Conservation (phyloP, 2,329 filamentous ascomycete genomes). For the Dactylellina parvicollis region DNA sequence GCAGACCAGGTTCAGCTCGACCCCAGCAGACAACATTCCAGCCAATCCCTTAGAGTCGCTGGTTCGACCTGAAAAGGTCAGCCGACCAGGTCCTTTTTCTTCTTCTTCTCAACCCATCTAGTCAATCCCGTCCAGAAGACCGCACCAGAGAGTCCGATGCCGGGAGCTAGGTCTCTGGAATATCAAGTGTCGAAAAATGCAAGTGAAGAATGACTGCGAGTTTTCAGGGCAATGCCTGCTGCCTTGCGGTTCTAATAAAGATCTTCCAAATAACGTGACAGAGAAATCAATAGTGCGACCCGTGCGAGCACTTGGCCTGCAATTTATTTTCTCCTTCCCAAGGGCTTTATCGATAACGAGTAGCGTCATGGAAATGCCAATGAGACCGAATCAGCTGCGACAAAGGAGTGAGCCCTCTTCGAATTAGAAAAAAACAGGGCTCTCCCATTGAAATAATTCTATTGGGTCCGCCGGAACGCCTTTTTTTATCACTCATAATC, state of each 20-base stretch:
- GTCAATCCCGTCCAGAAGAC: constrained; percentile 35
- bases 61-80: constrained; percentile 37
- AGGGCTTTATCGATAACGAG: constrained; percentile 7
- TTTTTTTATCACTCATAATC: constrained; percentile 22
- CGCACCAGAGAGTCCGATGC: constrained; percentile 49
- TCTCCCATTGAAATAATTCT: constrained; percentile 11
- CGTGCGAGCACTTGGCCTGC: constrained; percentile 12
- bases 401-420: constrained; percentile 25
- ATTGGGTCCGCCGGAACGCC: constrained; percentile 22
- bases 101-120: constrained; percentile 22
- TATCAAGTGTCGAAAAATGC: not conserved
- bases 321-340: not conserved
- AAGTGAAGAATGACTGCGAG: constrained; percentile 1
- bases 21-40: constrained; percentile 44
- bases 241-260: constrained; percentile 23
- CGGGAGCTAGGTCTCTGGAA: constrained; percentile 15
- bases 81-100: constrained; percentile 38
- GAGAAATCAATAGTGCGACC: constrained; percentile 13
- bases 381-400: constrained; percentile 38
- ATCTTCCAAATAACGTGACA: constrained; percentile 36
- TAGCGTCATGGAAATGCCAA: constrained; percentile 10
- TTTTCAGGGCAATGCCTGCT: constrained; percentile 40
- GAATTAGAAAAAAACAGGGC: constrained; percentile 20
- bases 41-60: constrained; percentile 39
- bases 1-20: constrained; percentile 32